Evolutionary conservation across 306 rosid genomes (phyloP).

Genomic region (Cucumis sativus): Cucumber_9930_V3 NC_026659.2:31606501-31607000

Average conservation of each 20-base stretch:
- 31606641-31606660: not conserved
- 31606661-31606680: not conserved
- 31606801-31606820: not conserved
- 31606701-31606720: not conserved
- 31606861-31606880: not conserved
- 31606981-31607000: slow-evolving; percentile 73
- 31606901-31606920: not conserved
- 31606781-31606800: not conserved
- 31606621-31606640: not conserved
- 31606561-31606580: slow-evolving; percentile 78
- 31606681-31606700: not conserved
- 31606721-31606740: not conserved
- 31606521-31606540: slow-evolving; percentile 43
- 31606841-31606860: not conserved
- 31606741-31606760: not conserved
- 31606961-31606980: slow-evolving; percentile 87
- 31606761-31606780: not conserved
- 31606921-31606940: slow-evolving; percentile 78
- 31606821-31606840: not conserved
- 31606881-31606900: not conserved
- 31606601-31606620: slow-evolving; percentile 65
- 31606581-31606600: slow-evolving; percentile 73
- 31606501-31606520: not conserved
- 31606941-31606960: slow-evolving; percentile 55
- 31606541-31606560: slow-evolving; percentile 74